Percentiles rank a stretch among this genome's conserved stretches.
These are phyloP conservation scores for Lotus japonicus DNA, from an alignment of 306 rosid species.

Conservation along the genomic window DNA sequence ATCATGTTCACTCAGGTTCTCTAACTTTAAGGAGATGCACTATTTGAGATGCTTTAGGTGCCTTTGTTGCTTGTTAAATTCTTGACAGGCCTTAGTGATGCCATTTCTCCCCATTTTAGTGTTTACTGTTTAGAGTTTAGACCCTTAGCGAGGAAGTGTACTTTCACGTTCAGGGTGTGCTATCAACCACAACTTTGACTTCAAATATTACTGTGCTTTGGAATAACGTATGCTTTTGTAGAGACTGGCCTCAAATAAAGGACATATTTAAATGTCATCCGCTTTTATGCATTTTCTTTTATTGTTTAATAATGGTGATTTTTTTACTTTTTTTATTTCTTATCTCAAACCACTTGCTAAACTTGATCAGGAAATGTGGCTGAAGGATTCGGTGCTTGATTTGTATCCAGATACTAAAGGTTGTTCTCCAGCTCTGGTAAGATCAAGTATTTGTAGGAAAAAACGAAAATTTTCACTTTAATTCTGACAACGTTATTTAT, in stretches of 20 bases:
- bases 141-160: too few species aligned
- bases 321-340: slow-evolving; percentile 33
- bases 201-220: not conserved
- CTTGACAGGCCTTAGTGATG: not conserved
- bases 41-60: slow-evolving; percentile 12
- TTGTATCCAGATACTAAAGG: slow-evolving; percentile 72
- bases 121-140: too few species aligned
- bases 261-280: not conserved
- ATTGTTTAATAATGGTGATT: slow-evolving; percentile 24
- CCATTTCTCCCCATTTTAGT: not conserved
- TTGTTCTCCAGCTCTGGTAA: slow-evolving; percentile 76
- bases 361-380: slow-evolving; percentile 85
- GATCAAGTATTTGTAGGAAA: slow-evolving; percentile 32
- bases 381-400: slow-evolving; percentile 75
- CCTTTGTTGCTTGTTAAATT: not conserved
- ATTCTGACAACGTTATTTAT: slow-evolving; percentile 17
- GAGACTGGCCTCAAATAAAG: slow-evolving; percentile 7
- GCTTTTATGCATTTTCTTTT: not conserved
- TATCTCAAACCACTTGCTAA: slow-evolving; percentile 45
- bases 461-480: slow-evolving; percentile 5
- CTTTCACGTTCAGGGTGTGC: not conserved
- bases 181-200: not conserved
- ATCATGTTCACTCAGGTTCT: slow-evolving; percentile 5
- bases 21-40: slow-evolving; percentile 9
- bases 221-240: too few species aligned